These are phyloP conservation scores for Gliomastix tumulicola DNA, from an alignment of 2,329 filamentous ascomycete species.

Conservation along the genomic window DNA sequence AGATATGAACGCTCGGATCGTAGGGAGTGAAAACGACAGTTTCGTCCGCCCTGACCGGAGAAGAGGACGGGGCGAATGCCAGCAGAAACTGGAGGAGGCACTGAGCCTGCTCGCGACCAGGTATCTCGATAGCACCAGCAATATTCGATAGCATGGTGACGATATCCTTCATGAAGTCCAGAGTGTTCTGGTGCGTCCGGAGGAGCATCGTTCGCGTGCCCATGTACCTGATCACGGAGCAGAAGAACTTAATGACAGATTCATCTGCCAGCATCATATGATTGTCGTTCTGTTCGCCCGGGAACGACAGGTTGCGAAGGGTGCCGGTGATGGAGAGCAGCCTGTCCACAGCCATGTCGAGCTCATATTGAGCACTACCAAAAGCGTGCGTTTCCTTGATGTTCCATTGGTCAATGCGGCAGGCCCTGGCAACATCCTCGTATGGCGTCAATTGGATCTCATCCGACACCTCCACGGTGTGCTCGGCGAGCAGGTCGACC, in stretches of 20 bases:
- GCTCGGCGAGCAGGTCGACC: conserved; percentile 74
- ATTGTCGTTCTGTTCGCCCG: conserved; percentile 55
- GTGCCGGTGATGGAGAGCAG: conserved; percentile 89
- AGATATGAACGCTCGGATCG: conserved; percentile 74
- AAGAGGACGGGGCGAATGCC: conserved; percentile 77
- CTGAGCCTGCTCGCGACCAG: conserved; percentile 78
- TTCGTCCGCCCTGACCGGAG: conserved; percentile 44
- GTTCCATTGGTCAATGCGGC: conserved; percentile 63
- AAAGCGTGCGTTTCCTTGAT: conserved; percentile 68
- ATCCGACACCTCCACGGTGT: conserved; percentile 79
- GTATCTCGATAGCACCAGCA: conserved; percentile 70
- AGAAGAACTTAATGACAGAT: conserved; percentile 74
- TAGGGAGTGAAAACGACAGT: conserved; percentile 73
- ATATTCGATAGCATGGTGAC: conserved; percentile 87
- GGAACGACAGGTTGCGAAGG: conserved; percentile 84
- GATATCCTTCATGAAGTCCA: conserved; percentile 97
- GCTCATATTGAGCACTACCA: conserved; percentile 70
- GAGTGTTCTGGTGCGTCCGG: conserved; percentile 72
- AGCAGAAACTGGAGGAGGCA: conserved; percentile 84
- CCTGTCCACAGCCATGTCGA: conserved; percentile 80
- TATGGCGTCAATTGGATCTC: conserved; percentile 78
- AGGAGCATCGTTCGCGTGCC: conserved; percentile 86
- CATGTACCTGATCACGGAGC: conserved; percentile 75
- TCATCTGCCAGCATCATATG: conserved; percentile 69
- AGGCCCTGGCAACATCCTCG: conserved; percentile 79